A percentile compares a stretch with the other conserved stretches of the same genome.
These are phyloP conservation scores for Phalaenopsis hybrid DNA, from an alignment of 116 monocot genomes.

Conservation along the genomic window DNA sequence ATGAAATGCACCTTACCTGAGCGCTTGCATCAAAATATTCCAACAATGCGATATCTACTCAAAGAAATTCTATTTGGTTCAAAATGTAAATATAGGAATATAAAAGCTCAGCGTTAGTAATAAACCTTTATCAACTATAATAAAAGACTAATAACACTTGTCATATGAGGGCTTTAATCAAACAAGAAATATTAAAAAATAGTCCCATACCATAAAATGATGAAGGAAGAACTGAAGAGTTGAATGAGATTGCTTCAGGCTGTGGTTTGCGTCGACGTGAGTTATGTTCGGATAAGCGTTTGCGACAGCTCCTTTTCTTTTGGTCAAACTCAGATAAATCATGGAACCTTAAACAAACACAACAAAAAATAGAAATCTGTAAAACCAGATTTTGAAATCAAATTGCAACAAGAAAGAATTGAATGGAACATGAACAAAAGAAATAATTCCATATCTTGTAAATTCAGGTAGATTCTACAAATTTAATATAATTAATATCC, in stretches of 20 bases:
- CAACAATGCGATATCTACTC: too few species aligned
- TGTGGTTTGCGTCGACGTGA: constrained; percentile 68
- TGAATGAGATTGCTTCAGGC: constrained; percentile 39
- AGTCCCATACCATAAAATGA: constrained; percentile 51
- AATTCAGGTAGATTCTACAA: too few species aligned
- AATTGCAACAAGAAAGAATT: background rate
- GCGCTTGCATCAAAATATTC: too few species aligned
- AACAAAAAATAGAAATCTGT: constrained; percentile 1
- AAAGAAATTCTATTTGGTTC: too few species aligned
- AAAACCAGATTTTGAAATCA: background rate
- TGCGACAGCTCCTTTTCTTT: constrained; percentile 78
- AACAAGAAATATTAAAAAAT: background rate
- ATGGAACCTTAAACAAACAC: constrained; percentile 56
- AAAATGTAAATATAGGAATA: too few species aligned
- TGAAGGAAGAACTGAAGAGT: constrained; percentile 32
- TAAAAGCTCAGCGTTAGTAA: background rate
- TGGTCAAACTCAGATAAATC: constrained; percentile 69
- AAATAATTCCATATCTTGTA: too few species aligned
- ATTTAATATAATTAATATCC: constrained; percentile 14
- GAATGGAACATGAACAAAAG: background rate
- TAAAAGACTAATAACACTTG: background rate
- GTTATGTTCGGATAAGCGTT: constrained; percentile 82
- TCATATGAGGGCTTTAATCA: background rate
- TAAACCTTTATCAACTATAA: background rate
- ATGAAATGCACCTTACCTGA: too few species aligned